Percentiles rank a stretch among this genome's conserved stretches.
Conservation (phyloP, 352 stramenopile species). For the Elongisporangium undulatum region DNA sequence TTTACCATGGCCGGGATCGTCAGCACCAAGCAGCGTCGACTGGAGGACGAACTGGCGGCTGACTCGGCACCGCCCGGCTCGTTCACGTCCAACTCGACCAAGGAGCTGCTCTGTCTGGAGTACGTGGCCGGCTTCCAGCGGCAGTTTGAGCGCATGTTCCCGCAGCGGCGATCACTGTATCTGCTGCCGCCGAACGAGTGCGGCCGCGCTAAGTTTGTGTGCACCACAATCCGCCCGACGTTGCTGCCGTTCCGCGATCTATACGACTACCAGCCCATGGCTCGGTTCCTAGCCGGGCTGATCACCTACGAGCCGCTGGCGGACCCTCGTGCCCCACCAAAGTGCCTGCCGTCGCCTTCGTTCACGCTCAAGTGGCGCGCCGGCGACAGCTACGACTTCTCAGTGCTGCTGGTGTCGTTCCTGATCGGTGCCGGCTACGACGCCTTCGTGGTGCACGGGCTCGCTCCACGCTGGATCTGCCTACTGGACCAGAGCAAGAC, state of each 20-base stretch:
- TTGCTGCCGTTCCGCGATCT: slow-evolving; percentile 89
- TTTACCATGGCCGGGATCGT: slow-evolving; percentile 75
- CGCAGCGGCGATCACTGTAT: slow-evolving; percentile 69
- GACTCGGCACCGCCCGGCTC: slow-evolving; percentile 14
- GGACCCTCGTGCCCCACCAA: slow-evolving; percentile 62
- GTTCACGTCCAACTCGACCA: slow-evolving; percentile 69
- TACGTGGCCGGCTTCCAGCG: slow-evolving; percentile 90
- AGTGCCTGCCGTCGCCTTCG: slow-evolving; percentile 75
- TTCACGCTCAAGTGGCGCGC: slow-evolving; percentile 87
- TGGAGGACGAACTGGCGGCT: slow-evolving; percentile 52
- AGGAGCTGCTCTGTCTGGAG: slow-evolving; percentile 92
- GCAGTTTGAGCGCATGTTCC: slow-evolving; percentile 90
- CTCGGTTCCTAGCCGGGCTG: slow-evolving; percentile 87
- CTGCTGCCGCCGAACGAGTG: slow-evolving; percentile 91
- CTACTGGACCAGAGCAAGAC: slow-evolving; percentile 89
- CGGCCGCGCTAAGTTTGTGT: slow-evolving; percentile 93
- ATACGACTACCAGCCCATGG: slow-evolving; percentile 86
- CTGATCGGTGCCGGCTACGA: slow-evolving; percentile 94
- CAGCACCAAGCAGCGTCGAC: slow-evolving; percentile 73
- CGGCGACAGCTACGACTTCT: slow-evolving; percentile 93
- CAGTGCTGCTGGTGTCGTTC: slow-evolving; percentile 87
- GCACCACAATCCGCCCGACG: slow-evolving; percentile 91
- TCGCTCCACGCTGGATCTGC: slow-evolving; percentile 86
- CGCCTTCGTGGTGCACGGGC: slow-evolving; percentile 91
- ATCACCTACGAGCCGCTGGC: slow-evolving; percentile 94